Evolutionary conservation across 306 rosid species (phyloP), one percentile per base, ranked within the genome.

Genomic region (Pyrus communis): DNA sequence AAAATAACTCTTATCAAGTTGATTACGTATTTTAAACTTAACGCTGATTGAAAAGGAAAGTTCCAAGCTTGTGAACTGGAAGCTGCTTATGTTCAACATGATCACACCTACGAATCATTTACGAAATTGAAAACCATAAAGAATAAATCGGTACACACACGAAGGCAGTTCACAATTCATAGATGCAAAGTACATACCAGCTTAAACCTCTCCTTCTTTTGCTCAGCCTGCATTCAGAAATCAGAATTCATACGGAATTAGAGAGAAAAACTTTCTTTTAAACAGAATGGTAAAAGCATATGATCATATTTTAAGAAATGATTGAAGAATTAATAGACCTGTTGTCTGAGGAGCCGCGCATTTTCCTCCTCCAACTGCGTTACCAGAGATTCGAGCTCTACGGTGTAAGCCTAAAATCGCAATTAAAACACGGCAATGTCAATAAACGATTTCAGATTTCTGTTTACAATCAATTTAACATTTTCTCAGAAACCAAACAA

Each of bases 381-480:
- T 76, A 95, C 96, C 55, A 85, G 60, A 77, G 82, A 31, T 85
- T 95, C 97, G 18, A 95, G 96, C 90, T 90, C 97, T 65, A 78
- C 67, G 4, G 93, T 88, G 86, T 92, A 90, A 77, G 98, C 98
- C 98, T 94, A 75, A 40, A 70, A 64, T 18, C 18, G 14, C 2
- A 15, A 68, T 55, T 42, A 38, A n/a, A 23, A 13, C 18, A 61
- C 4, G 8, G 7, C 30, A 15, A 51, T 61, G 14, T 61, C 2
- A 61, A 6, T 25, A 27, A 23, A 6, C 2, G 17, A 14, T 23
- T 14, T 61, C 19, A 25, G 35, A 14, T 27, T 5, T 61, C 67
- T 4, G 55, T 51, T 61, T 61, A 4, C 38, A 27, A 61, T 61
- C 21, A 27, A 27, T 27, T 59, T 59, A 27, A 59, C 25, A 13